Conservation (phyloP, 2,329 filamentous ascomycete genomes). For the Curvularia sp. region DNA sequence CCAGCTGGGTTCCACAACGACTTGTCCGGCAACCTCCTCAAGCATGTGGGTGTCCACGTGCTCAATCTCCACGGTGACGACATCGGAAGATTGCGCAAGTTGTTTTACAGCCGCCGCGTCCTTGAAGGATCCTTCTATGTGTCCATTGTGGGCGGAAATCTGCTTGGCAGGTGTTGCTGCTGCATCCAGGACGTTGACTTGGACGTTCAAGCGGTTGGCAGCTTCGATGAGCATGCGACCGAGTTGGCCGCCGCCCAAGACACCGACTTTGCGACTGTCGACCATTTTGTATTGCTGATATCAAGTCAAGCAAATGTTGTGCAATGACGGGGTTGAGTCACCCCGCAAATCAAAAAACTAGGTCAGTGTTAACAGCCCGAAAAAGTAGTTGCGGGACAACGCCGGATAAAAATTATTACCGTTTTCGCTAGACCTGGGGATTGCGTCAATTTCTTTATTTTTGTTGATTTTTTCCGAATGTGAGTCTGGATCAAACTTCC, state of each 20-base stretch:
- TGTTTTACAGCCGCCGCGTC: slow-evolving; percentile 78
- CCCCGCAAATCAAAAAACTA: neutral
- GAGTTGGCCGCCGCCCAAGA: slow-evolving; percentile 63
- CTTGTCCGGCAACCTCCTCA: slow-evolving; percentile 76
- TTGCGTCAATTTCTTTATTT: neutral
- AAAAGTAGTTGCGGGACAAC: neutral
- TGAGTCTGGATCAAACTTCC: neutral
- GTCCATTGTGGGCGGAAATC: slow-evolving; percentile 74
- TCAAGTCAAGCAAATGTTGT: slow-evolving; percentile 14
- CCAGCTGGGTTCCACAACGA: slow-evolving; percentile 79
- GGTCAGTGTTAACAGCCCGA: neutral
- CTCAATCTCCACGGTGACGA: slow-evolving; percentile 93
- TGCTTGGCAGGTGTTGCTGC: slow-evolving; percentile 83
- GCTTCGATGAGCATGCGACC: slow-evolving; percentile 94
- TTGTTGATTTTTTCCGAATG: neutral
- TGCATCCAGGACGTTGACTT: slow-evolving; percentile 79
- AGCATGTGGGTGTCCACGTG: slow-evolving; percentile 90
- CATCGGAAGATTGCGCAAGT: slow-evolving; percentile 77
- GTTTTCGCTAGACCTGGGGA: neutral
- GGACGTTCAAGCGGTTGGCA: slow-evolving; percentile 78
- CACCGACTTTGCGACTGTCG: slow-evolving; percentile 46
- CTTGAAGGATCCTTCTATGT: slow-evolving; percentile 88
- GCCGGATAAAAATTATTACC: neutral
- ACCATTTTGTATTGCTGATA: slow-evolving; percentile 30
- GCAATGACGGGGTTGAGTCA: slow-evolving; percentile 27